phyloP scores from a whole-genome alignment of 2,329 filamentous ascomycete genomes.

The Cadophora gregata region DNA sequence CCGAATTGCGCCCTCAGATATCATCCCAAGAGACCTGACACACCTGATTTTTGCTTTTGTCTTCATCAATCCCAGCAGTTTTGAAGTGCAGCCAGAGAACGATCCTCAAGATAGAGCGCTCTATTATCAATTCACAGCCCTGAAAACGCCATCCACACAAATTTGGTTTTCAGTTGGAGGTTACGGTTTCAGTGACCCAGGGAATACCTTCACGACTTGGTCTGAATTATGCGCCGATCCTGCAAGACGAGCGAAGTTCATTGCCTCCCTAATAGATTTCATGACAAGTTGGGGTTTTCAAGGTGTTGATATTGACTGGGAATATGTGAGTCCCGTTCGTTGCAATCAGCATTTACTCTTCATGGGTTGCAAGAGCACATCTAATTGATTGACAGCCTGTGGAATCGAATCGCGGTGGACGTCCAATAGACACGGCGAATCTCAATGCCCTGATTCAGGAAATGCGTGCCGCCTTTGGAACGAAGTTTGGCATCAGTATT shows the following conservation, averaged over 20 bases:
- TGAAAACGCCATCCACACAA: constrained; percentile 26
- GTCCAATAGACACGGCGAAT: constrained; percentile 47
- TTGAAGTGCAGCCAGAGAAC: constrained; percentile 39
- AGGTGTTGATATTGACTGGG: constrained; percentile 55
- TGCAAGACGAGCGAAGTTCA: constrained; percentile 46
- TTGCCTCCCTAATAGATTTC: constrained; percentile 45
- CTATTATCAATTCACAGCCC: constrained; percentile 27
- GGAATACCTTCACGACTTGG: constrained; percentile 42
- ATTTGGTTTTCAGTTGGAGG: constrained; percentile 32
- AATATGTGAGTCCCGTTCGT: constrained; percentile 42
- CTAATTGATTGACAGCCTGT: constrained; percentile 39
- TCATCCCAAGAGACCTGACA: constrained; percentile 33
- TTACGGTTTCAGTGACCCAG: constrained; percentile 29
- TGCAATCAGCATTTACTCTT: neutral
- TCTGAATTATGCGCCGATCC: constrained; percentile 39
- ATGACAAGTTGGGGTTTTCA: constrained; percentile 48
- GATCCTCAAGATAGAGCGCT: constrained; percentile 23
- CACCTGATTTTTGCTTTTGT: constrained; percentile 48
- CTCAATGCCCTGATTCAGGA: constrained; percentile 42
- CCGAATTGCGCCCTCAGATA: constrained; percentile 38
- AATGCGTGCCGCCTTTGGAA: constrained; percentile 44
- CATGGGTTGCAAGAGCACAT: neutral
- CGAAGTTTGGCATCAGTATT: constrained; percentile 49
- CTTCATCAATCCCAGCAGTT: constrained; percentile 48
- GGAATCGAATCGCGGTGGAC: constrained; percentile 46